Evolutionary conservation across 2,329 filamentous ascomycete species (phyloP), one percentile per base, ranked within the genome.

Genomic region (Elsinoe australis): DNA sequence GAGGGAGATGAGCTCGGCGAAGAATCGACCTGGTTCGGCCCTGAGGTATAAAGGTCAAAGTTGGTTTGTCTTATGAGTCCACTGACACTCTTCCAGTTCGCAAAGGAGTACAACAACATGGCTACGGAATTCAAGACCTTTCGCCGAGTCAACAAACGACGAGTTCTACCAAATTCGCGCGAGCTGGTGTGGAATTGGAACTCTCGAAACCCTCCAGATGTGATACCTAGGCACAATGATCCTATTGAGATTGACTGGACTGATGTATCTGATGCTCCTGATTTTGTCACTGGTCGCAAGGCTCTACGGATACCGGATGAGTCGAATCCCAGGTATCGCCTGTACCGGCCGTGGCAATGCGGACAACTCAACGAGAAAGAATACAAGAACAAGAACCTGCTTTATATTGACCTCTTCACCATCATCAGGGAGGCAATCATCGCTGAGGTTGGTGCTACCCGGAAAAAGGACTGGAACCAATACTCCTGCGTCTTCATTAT

Each of bases 401-500:
- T 96, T 15, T 86, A 84, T 60, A 78, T 92, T 59, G 92, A 96
- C 61, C 83, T 96, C 49, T 86, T 92, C 57, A 80, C 83, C 9
- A 83, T 96, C 24, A 68, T 96, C 9, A 87, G 95, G 60, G 83
- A 88, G 54, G 86, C 88, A 1, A 83, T 98, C 58, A 83, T 83
- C 54, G 80, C 78, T n/a, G 87, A 96, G 59, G 74, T 96, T 6
- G 86, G 85, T 1, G 66, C 95, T 33, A 81, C 75, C 21, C 81
- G 79, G 54, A 85, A 85, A 59, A 85, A 83, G 58, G 82, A 90
- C 45, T 94, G 89, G 81, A 77, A 78, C 48, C 85, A 94, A 63
- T 96, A 95, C 67, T 92, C 86, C 59, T 95, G 88, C 58, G 89
- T 95, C n/a, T 87, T 96, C 60, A 82, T 98, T 54, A 94, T 98